phyloP scores from a whole-genome alignment of 2,329 filamentous ascomycete species.

The Xylaria sp. region DNA sequence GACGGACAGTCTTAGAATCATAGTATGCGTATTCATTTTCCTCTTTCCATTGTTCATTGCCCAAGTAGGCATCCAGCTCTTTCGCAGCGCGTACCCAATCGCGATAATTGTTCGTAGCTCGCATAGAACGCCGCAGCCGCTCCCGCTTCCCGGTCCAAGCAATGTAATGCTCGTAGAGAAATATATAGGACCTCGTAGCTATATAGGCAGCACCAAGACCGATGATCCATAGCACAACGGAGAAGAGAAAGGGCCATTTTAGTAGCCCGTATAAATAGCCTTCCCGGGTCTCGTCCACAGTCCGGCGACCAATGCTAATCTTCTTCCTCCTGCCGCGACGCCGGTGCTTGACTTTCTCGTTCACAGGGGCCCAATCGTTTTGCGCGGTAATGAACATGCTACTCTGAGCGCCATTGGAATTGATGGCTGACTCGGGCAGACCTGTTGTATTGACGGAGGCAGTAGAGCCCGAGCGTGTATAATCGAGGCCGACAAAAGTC shows the following conservation, averaged over 20 bases:
- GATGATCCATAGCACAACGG: slow-evolving; percentile 82
- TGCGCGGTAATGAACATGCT: slow-evolving; percentile 81
- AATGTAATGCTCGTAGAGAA: slow-evolving; percentile 88
- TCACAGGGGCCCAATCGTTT: slow-evolving; percentile 94
- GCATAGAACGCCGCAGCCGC: slow-evolving; percentile 74
- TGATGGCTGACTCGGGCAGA: slow-evolving; percentile 48
- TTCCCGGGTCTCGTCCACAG: slow-evolving; percentile 92
- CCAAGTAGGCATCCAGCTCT: slow-evolving; percentile 81
- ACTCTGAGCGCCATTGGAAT: slow-evolving; percentile 49
- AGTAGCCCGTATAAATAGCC: slow-evolving; percentile 88
- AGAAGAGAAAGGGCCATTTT: slow-evolving; percentile 89
- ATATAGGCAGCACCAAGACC: slow-evolving; percentile 80
- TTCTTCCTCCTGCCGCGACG: slow-evolving; percentile 54
- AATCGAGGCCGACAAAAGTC: slow-evolving; percentile 54
- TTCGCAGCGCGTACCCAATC: slow-evolving; percentile 87
- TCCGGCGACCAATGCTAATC: slow-evolving; percentile 63
- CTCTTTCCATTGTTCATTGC: slow-evolving; percentile 82
- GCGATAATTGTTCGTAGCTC: slow-evolving; percentile 76
- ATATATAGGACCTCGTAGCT: slow-evolving; percentile 87
- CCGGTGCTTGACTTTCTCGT: slow-evolving; percentile 69
- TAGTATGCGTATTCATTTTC: slow-evolving; percentile 85
- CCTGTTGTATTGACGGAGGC: slow-evolving; percentile 52
- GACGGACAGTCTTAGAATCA: slow-evolving; percentile 82
- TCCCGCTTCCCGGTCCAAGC: slow-evolving; percentile 88
- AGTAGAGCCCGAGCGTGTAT: slow-evolving; percentile 55